These are phyloP conservation scores for Posidonia oceanica DNA, from an alignment of 116 monocot genomes.

Conservation along the genomic window DNA sequence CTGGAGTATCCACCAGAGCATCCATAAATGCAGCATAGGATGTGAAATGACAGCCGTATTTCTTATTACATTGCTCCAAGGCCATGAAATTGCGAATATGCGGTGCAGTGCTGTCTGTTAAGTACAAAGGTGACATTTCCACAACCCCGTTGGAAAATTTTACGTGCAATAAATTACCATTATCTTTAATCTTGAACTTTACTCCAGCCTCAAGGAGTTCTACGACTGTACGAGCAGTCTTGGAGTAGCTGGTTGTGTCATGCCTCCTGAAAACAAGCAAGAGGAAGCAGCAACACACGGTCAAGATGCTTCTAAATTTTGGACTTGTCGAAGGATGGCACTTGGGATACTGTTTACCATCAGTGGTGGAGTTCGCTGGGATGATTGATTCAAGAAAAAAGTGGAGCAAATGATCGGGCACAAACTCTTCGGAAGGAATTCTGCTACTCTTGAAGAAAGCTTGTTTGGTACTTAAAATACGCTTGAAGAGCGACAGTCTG, in stretches of 20 bases:
- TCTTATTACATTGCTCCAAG: constrained; percentile 5
- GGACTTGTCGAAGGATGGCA: too few relatives aligned
- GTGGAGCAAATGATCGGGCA: not conserved
- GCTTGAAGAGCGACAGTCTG: not conserved
- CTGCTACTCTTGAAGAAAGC: not conserved
- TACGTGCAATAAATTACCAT: not conserved
- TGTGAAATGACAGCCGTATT: not conserved
- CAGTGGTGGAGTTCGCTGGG: too few relatives aligned
- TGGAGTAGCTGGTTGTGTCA: not conserved
- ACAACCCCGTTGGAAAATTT: not conserved
- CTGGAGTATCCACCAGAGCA: not conserved
- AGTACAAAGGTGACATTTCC: constrained; percentile 2
- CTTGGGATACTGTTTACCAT: too few relatives aligned
- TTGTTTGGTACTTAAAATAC: not conserved
- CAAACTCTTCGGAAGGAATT: too few relatives aligned
- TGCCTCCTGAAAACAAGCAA: not conserved
- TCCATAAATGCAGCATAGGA: constrained; percentile 7
- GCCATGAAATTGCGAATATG: constrained; percentile 9
- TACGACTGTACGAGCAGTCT: not conserved
- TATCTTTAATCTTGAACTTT: not conserved
- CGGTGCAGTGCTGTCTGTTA: not conserved
- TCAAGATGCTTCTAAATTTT: too few relatives aligned
- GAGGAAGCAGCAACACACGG: too few relatives aligned
- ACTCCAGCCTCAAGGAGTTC: not conserved
- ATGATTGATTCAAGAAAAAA: not conserved